Evolutionary conservation across 306 rosid genomes (phyloP), one percentile per base, ranked within the genome.

Genomic region (Trichosanthes cucumerina): DNA sequence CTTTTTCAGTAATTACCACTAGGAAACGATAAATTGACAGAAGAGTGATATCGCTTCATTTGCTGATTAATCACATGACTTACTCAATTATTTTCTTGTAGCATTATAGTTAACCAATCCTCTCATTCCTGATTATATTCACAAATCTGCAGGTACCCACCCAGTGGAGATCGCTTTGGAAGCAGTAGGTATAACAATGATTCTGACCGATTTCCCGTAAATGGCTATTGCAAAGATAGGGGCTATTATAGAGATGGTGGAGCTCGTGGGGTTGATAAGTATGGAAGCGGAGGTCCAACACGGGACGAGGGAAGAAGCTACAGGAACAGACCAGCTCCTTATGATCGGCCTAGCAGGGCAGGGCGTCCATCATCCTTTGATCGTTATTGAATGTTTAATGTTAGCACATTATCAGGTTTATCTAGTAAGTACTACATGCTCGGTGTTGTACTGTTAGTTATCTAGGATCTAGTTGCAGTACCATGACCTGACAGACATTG

Each of bases 161-260:
- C 79, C 4, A 65, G 70, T 7, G 77, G 66, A 0, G 86, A 83
- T n/a, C 79, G 79, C 79, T 80, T 70, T 44, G 82, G 74, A 13
- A 68, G 79, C 66, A 65, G 77, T 19, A 64, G 84, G 56, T 78
- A 60, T 9, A 54, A 19, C 39, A 26, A 53, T 9, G 82, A 84
- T 19, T 68, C 78, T 11, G 84, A 65, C 31, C 71, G 69, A 24
- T 44, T 41, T 21, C 54, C 63, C 12, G 68, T 44, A 15, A 81
- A 46, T 49, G 82, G 68, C 33, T 81, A 78, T 66, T 80, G 82
- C 52, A 80, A 82, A 78, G 84, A 66, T 16, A 78, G 79, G 36
- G 82, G 82, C 10, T 81, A 81, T 65, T 64, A 78, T 66, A 73
- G 87, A 60, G 84, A 78, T 33, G 82, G 84, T 31, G 87, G 82